These are phyloP conservation scores for Rhodamnia rubescens DNA, from an alignment of 345 rosid species.

Conservation along the genomic window DNA sequence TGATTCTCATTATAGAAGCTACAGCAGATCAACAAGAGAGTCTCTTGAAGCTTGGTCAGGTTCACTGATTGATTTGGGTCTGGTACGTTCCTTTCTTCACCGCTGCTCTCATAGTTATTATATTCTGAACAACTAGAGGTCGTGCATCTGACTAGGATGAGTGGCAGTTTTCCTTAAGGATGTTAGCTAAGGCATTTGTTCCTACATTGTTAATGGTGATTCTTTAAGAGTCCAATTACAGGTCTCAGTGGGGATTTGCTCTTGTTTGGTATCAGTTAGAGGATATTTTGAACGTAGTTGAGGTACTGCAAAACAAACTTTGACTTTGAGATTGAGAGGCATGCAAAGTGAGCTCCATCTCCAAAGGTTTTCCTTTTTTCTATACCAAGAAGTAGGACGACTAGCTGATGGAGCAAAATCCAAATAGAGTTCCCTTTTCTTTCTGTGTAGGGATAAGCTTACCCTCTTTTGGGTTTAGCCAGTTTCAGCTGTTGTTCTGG, in stretches of 20 bases:
- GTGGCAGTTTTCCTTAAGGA: background rate
- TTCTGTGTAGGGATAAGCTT: background rate
- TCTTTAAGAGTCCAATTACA: background rate
- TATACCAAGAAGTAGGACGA: background rate
- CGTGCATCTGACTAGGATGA: background rate
- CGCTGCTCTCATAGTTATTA: background rate
- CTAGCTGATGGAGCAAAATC: background rate
- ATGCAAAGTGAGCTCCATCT: background rate
- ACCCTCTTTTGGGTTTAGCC: background rate
- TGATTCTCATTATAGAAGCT: slow-evolving; percentile 52
- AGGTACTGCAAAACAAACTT: background rate
- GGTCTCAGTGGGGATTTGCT: background rate
- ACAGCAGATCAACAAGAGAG: slow-evolving; percentile 46
- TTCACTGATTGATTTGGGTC: slow-evolving; percentile 73
- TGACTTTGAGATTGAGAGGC: background rate
- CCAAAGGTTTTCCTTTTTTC: background rate
- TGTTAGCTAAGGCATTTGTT: background rate
- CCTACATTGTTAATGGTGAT: background rate
- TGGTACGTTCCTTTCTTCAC: slow-evolving; percentile 39
- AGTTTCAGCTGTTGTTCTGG: background rate
- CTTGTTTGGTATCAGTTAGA: background rate
- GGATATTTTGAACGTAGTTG: background rate
- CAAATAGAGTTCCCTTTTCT: background rate
- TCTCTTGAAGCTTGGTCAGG: slow-evolving; percentile 95
- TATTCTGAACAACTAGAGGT: background rate